These are phyloP conservation scores for Collariella sp. DNA, from an alignment of 495 filamentous ascomycete species.

Conservation along the genomic window DNA sequence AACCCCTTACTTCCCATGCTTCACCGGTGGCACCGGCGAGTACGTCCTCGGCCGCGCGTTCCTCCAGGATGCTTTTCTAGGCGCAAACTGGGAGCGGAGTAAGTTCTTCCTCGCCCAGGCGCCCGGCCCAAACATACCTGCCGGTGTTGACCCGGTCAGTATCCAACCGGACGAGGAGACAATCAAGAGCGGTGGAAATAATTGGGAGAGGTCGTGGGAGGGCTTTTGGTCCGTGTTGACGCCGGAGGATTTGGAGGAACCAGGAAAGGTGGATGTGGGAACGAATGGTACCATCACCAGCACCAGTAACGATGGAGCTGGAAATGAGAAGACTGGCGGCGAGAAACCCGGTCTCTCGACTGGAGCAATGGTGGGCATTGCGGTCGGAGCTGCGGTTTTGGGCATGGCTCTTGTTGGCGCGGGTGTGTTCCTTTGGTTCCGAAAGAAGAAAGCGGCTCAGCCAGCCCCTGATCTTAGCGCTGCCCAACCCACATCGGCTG, in stretches of 20 bases:
- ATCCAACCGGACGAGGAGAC: background rate
- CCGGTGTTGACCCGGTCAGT: background rate
- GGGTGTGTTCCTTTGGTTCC: background rate
- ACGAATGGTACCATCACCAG: background rate
- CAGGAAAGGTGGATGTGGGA: background rate
- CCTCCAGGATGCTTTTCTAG: conserved; percentile 6
- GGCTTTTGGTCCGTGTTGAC: background rate
- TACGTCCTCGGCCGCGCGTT: conserved; percentile 3
- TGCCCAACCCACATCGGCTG: too few species aligned
- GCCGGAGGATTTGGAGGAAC: background rate
- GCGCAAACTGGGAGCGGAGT: background rate
- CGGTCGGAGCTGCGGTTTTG: background rate
- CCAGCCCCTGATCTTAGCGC: too few species aligned
- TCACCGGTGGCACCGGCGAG: background rate
- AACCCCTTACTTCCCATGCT: conserved; percentile 6
- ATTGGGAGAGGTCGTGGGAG: conserved; percentile 5
- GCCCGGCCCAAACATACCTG: background rate
- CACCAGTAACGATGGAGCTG: background rate
- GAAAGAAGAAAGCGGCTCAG: background rate
- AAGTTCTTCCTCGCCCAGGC: background rate
- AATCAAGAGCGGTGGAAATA: background rate
- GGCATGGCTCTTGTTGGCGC: background rate
- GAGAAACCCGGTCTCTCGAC: background rate
- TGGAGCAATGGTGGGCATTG: background rate
- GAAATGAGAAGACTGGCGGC: background rate